Evolutionary conservation across 2,329 filamentous ascomycete species (phyloP), one percentile per base, ranked within the genome.

Genomic region (Trichoderma endophyticum): DNA sequence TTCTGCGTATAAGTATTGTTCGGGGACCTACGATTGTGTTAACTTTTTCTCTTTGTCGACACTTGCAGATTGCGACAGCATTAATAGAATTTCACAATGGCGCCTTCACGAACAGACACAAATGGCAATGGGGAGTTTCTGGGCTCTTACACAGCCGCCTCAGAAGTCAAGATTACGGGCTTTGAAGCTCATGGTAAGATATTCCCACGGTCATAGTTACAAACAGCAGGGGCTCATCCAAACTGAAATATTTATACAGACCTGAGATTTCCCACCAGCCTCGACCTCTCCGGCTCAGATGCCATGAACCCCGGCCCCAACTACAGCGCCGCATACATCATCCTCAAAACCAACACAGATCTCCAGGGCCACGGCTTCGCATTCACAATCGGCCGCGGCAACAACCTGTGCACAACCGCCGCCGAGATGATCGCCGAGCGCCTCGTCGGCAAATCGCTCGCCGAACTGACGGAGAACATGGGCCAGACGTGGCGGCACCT

Each of bases 251-350:
- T 7, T 14, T 48, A 21, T 54, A 11, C 93, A 54, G 92, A 94
- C 83, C 90, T 94, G 80, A 89, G 92, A 77, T 94, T 94, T 80
- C 92, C 92, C 82, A 98, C 95, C n/a, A 97, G 94, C 48, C 89
- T 98, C 73, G 94, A 97, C 83, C 96, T 95, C 85, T 97, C 94
- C n/a, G 95, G 95, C 78, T 97, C 93, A 12, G 95, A 98, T 88
- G 95, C 94, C 79, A 98, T 97, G 95, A 97, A 98, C 80, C 92
- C 93, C 3, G 94, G 94, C 3, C 93, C 94, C 73, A 94, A 97
- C 83, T 97, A 97, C 84, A 97, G 93, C 1, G 88, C 94, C 18
- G 94, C 95, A n/a, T 98, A 97, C 86, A 97, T 94, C 81, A 95
- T 97, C 77, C 85, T 98, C 65, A 85, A 93, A 79, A 97, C 94